Evolutionary conservation across 2,329 filamentous ascomycete species (phyloP), one percentile per base, ranked within the genome.

Genomic region (Fusarium succisae): DNA sequence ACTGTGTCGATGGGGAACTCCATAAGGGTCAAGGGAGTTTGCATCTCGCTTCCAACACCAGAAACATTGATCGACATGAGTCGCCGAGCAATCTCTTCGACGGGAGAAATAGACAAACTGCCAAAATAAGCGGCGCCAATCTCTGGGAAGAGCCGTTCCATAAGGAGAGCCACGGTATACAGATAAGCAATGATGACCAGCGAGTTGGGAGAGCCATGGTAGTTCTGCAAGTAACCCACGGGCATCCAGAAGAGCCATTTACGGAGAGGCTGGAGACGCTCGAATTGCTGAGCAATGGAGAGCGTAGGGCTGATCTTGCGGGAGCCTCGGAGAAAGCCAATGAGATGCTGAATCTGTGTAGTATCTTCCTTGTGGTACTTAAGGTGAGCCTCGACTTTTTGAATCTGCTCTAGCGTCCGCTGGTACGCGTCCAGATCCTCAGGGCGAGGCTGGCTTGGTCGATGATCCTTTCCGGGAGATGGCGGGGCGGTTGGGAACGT

Each of bases 211-310:
- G 96, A 94, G 41, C 90, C 90, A 57, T 92, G 91, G 53, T 92
- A 93, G 73, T 91, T 91, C 80, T 96, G 92, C 32, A 98, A 88
- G 77, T 95, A 92, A 75, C 91, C 91, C 39, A 98, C 91, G 2
- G 96, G 96, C 63, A 98, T 90, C 95, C 96, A 98, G 84, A 98
- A 98, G 22, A 98, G 89, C 95, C 96, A 98, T 76, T 94, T 93
- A 63, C 95, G 90, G 67, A 99, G 88, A 15, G 94, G 92, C 73
- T 97, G 95, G 17, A 98, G 90, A 73, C 95, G 93, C 79, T 95
- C 93, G 80, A 98, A 98, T 79, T 97, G 94, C 80, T 97, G 91
- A 72, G 94, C 92, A 30, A 95, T 91, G 30, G 91, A 90, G 73
- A 93, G 88, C 18, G 88, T 88, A 9, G 91, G 90, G 79, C 91